Percentiles rank a stretch among this genome's conserved stretches.
These are phyloP conservation scores for Chrysoporthe austroafricana DNA, from an alignment of 2,329 filamentous ascomycete genomes.

Conservation along the genomic window DNA sequence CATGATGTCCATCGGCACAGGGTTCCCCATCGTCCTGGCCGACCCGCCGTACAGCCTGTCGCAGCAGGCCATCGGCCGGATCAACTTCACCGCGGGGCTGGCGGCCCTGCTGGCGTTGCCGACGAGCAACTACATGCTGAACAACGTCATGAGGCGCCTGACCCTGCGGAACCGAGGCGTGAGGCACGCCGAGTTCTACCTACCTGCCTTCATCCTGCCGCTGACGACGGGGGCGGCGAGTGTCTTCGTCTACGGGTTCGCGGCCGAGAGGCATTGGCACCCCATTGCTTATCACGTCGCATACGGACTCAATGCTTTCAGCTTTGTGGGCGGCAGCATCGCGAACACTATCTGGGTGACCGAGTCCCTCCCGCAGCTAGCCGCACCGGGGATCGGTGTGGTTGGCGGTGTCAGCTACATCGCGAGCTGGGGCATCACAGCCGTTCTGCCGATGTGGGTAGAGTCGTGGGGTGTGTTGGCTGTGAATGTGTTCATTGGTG, in stretches of 20 bases:
- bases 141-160: conserved; percentile 31
- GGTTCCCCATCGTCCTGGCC: conserved; percentile 30
- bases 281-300: conserved; percentile 26
- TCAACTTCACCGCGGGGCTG: conserved; percentile 30
- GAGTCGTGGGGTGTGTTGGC: conserved; percentile 19
- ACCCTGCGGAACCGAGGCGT: conserved; percentile 33
- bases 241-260: conserved; percentile 31
- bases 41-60: conserved; percentile 30
- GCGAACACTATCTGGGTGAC: conserved; percentile 35
- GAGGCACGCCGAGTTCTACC: conserved; percentile 36
- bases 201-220: conserved; percentile 33
- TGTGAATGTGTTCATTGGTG: conserved; percentile 28
- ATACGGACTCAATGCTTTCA: conserved; percentile 33
- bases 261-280: conserved; percentile 24
- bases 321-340: conserved; percentile 30
- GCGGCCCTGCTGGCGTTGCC: conserved; percentile 31
- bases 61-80: conserved; percentile 8
- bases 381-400: conserved; percentile 32
- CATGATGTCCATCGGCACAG: conserved; percentile 34
- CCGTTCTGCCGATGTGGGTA: conserved; percentile 27
- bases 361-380: conserved; percentile 35
- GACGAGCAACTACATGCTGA: conserved; percentile 25
- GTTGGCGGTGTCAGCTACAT: conserved; percentile 31
- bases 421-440: conserved; percentile 30
- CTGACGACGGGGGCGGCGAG: conserved; percentile 30